Percentiles rank a stretch among this genome's conserved stretches.
Conservation (phyloP, 2,329 filamentous ascomycete species). For the Nannizziopsis barbatae region DNA sequence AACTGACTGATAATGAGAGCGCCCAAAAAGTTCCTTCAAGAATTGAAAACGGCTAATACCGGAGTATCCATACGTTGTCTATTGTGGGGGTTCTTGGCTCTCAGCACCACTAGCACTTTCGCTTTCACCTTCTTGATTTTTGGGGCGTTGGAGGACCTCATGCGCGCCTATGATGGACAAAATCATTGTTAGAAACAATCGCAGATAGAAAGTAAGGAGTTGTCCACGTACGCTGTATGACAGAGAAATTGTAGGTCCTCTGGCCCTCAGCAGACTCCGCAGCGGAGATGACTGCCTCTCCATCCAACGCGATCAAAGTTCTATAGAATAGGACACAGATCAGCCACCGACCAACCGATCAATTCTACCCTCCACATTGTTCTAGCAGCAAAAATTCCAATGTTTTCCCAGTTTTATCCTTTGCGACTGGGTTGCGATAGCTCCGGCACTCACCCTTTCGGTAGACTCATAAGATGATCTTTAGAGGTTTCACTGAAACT, state of each 20-base stretch:
- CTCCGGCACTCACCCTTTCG: conserved; percentile 63
- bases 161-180: too few species aligned
- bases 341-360: neutral
- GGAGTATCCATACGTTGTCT: too few species aligned
- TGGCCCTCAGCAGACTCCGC: conserved; percentile 64
- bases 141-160: too few species aligned
- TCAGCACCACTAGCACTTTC: too few species aligned
- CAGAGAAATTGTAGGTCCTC: conserved; percentile 49
- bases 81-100: too few species aligned
- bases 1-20: too few species aligned
- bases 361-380: too few species aligned
- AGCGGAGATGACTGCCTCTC: conserved; percentile 57
- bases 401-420: neutral
- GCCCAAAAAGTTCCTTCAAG: too few species aligned
- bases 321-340: conserved; percentile 35
- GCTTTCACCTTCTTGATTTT: too few species aligned
- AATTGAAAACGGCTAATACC: too few species aligned
- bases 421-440: neutral
- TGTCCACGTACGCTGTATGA: conserved; percentile 62
- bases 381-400: neutral
- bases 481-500: conserved; percentile 61
- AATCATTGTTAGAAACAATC: neutral
- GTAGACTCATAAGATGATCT: conserved; percentile 60
- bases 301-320: conserved; percentile 70
- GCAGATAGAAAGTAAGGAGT: neutral